phyloP scores from a whole-genome alignment of 352 stramenopile species.

The Phytophthora europaea region DNA sequence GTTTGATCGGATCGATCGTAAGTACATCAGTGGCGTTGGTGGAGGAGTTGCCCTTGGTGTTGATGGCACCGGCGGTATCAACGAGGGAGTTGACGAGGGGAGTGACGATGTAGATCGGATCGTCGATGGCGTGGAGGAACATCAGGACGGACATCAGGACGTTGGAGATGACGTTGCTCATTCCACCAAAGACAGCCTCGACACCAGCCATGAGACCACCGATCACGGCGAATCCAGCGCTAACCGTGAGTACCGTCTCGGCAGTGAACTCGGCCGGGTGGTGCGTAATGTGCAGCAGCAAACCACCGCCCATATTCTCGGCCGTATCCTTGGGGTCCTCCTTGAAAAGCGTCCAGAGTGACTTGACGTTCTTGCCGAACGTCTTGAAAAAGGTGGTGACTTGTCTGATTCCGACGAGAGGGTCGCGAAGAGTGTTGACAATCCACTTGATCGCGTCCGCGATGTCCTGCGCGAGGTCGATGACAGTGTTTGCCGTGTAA shows the following conservation, averaged over 20 bases:
- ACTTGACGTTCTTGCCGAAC: slow-evolving; percentile 29
- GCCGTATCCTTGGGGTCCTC: slow-evolving; percentile 24
- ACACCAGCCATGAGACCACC: slow-evolving; percentile 30
- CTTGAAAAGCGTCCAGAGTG: slow-evolving; percentile 24
- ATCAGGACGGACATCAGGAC: slow-evolving; percentile 33
- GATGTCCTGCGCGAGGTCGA: slow-evolving; percentile 7
- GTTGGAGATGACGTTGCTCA: slow-evolving; percentile 29
- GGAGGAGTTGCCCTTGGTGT: neutral
- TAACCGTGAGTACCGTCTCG: slow-evolving; percentile 28
- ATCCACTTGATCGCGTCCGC: slow-evolving; percentile 25
- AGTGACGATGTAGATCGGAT: slow-evolving; percentile 35
- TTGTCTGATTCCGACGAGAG: slow-evolving; percentile 14
- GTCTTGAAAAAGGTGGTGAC: slow-evolving; percentile 18
- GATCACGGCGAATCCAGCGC: slow-evolving; percentile 30
- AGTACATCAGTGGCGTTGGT: neutral
- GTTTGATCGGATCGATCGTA: slow-evolving; percentile 15
- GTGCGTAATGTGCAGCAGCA: slow-evolving; percentile 36
- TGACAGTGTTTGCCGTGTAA: slow-evolving; percentile 17
- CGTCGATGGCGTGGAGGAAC: slow-evolving; percentile 41
- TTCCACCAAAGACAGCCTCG: slow-evolving; percentile 21
- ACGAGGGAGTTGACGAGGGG: slow-evolving; percentile 36
- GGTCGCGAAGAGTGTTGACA: slow-evolving; percentile 27
- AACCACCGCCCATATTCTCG: slow-evolving; percentile 15
- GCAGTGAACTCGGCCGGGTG: slow-evolving; percentile 37
- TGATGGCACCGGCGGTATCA: slow-evolving; percentile 12